Evolutionary conservation across 768 basidiomycete genomes (phyloP), one percentile per base, ranked within the genome.

Genomic region (Termitomyces sp.): DNA sequence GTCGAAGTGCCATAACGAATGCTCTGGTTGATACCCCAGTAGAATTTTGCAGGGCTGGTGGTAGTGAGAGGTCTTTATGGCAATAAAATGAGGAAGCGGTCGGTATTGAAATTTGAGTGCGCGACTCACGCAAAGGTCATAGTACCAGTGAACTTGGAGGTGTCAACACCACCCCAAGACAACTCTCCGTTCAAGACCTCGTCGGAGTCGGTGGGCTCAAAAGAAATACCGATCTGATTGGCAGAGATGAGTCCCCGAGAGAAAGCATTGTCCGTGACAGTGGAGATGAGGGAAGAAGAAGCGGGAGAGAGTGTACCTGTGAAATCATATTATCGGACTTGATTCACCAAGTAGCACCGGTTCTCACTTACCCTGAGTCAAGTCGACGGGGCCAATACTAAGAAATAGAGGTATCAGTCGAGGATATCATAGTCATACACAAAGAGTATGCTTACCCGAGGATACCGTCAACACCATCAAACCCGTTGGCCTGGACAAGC

Each of bases 11-110:
- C 80, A 56, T 82, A 84, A n/a, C 70, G 72, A 57, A 84, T 71
- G 57, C 74, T 73, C 69, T 85, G 76, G 66, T 83, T 71, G 60
- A 86, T 81, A 37, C 84, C 84, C 84, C 84, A 85, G 73, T 75
- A 84, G 31, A 67, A 59, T 48, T 60, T 68, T 31, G 80, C 73
- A 40, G 83, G 83, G 26, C 55, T 66, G 5, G 77, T 79, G 23
- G 58, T 60, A 3, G 83, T 85, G 45, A 82, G 45, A 28, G 80
- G 73, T 17, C 79, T 81, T 59, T 5, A 56, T 33, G 9, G 10
- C 11, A 55, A 3, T 19, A 2, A 9, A 19, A 28, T 38, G 8
- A 41, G 26, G 31, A 17, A 31, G 21, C 8, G n/a, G n/a, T 33
- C 1, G 9, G 1, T 6, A 12, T 30, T 21, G 23, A 12, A 11